Evolutionary conservation across 176 grass and related monocot genomes (phyloP).

Genomic region (Rhynchospora tenuis): DNA sequence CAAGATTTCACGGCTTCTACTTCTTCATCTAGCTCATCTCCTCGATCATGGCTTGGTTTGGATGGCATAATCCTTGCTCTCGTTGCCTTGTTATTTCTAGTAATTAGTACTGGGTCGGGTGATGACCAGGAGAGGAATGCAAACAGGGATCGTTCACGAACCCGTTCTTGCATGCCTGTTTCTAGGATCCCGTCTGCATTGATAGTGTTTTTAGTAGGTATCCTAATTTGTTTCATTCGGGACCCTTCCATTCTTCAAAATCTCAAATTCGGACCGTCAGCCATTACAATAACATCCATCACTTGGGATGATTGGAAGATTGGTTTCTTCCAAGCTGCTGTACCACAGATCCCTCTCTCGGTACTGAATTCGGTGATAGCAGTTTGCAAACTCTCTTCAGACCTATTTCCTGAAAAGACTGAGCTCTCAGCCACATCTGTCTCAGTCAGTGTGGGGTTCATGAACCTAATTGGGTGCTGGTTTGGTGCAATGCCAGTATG

Average conservation of each 20-base stretch:
- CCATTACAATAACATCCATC: slow-evolving; percentile 41
- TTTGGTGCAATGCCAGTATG: slow-evolving; percentile 96
- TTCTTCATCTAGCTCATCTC: slow-evolving; percentile 36
- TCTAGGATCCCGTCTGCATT: slow-evolving; percentile 54
- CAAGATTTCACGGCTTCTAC: slow-evolving; percentile 68
- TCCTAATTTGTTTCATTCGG: slow-evolving; percentile 66
- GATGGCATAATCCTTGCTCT: slow-evolving; percentile 69
- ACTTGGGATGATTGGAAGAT: slow-evolving; percentile 72
- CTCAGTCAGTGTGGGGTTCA: slow-evolving; percentile 69
- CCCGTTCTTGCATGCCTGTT: not conserved
- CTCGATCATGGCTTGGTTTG: slow-evolving; percentile 56
- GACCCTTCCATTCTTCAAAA: slow-evolving; percentile 54
- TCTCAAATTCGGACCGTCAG: slow-evolving; percentile 62
- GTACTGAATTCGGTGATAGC: slow-evolving; percentile 88
- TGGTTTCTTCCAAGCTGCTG: slow-evolving; percentile 60
- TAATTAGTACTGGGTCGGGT: slow-evolving; percentile 61
- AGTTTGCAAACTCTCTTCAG: slow-evolving; percentile 90
- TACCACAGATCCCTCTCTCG: slow-evolving; percentile 82
- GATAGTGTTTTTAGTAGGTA: slow-evolving; percentile 59
- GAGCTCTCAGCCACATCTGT: slow-evolving; percentile 65
- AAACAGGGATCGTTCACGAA: not conserved
- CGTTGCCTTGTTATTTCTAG: slow-evolving; percentile 63
- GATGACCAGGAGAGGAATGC: slow-evolving; percentile 29
- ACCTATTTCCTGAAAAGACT: slow-evolving; percentile 57
- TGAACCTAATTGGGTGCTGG: slow-evolving; percentile 92